Evolutionary conservation across 768 basidiomycete genomes (phyloP).

Genomic region (Lyophyllum semitale): DNA sequence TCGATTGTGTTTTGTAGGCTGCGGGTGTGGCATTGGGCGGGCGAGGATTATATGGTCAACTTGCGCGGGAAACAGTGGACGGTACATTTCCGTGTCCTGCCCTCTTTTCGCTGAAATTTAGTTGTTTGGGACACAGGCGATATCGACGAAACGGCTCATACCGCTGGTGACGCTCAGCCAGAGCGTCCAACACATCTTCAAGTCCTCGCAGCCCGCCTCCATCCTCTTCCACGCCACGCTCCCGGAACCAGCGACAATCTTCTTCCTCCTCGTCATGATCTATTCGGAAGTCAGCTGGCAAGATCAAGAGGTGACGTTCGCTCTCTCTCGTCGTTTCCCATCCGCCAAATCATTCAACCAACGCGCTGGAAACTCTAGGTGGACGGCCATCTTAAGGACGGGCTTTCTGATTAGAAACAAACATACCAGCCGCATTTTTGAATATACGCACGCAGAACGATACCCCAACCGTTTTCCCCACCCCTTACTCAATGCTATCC

Average conservation of each 20-base stretch:
- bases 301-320: no score
- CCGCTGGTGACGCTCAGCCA: constrained; percentile 11
- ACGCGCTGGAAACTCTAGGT: no score
- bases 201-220: constrained; percentile 4
- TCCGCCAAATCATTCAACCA: no score
- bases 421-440: no score
- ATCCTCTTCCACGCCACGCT: constrained; percentile 4
- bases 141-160: not conserved
- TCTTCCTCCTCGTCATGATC: constrained; percentile 14
- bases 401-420: no score
- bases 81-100: not conserved
- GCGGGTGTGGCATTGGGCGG: constrained; percentile 13
- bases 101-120: not conserved
- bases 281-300: no score
- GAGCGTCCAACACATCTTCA: constrained; percentile 8
- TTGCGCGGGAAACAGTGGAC: constrained; percentile 11
- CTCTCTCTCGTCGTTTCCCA: no score
- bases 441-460: no score
- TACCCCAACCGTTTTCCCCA: no score
- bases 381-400: no score
- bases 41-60: constrained; percentile 1
- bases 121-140: not conserved
- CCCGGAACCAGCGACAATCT: constrained; percentile 2
- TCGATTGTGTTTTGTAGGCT: not conserved
- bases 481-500: no score